phyloP scores from a whole-genome alignment of 192 early-diverging fungal genomes.

The Coemansia sp. region DNA sequence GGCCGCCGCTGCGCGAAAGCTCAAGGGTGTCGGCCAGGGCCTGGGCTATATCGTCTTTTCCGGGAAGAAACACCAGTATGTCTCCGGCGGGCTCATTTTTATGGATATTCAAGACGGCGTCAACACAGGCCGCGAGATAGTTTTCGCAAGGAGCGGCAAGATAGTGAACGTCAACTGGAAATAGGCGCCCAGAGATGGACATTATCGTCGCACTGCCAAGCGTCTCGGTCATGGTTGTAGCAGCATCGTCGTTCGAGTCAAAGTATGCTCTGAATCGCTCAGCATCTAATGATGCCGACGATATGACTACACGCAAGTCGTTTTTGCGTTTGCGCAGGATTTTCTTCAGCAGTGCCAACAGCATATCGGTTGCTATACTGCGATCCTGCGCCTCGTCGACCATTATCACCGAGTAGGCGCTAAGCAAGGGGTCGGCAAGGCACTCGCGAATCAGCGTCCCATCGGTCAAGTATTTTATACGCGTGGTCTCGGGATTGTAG shows the following conservation, averaged over 20 bases:
- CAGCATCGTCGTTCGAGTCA: conserved; percentile 51
- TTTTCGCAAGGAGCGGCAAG: conserved; percentile 88
- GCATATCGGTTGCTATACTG: conserved; percentile 85
- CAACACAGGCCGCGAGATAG: conserved; percentile 86
- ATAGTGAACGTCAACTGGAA: conserved; percentile 97
- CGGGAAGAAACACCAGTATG: conserved; percentile 90
- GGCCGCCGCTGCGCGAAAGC: conserved; percentile 48
- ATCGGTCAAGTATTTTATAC: conserved; percentile 97
- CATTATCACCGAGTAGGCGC: conserved; percentile 86
- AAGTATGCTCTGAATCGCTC: conserved; percentile 89
- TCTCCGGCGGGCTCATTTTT: conserved; percentile 91
- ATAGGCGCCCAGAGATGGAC: conserved; percentile 87
- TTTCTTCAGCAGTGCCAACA: conserved; percentile 89
- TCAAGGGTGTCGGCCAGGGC: conserved; percentile 63
- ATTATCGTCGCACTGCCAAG: conserved; percentile 61
- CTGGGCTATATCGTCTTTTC: conserved; percentile 92
- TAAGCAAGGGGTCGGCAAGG: conserved; percentile 79
- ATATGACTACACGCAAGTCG: conserved; percentile 89
- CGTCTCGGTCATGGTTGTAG: conserved; percentile 57
- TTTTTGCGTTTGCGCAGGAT: conserved; percentile 64
- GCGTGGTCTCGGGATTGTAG: conserved; percentile 78
- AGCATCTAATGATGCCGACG: conserved; percentile 90
- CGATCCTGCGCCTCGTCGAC: conserved; percentile 97
- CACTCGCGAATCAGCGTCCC: conserved; percentile 93
- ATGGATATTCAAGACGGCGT: conserved; percentile 91